Evolutionary conservation across 1,284 basidiomycete genomes (phyloP).

Genomic region (Naganishia sp.): DNA sequence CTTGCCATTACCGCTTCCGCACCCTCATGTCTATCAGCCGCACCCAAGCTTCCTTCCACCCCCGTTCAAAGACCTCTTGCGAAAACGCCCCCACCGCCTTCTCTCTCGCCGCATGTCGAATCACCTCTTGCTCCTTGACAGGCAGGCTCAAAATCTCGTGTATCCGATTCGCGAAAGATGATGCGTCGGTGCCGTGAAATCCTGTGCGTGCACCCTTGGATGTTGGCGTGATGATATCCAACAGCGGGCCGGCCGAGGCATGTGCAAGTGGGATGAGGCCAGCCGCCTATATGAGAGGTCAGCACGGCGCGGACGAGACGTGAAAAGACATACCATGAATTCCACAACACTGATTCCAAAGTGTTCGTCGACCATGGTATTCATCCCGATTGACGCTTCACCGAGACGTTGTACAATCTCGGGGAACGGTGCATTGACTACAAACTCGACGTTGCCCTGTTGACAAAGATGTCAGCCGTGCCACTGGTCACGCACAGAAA

Average conservation of each 20-base stretch:
- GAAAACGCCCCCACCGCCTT: conserved; percentile 74
- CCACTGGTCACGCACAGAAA: background rate
- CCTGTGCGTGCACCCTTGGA: conserved; percentile 69
- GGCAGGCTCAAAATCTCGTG: conserved; percentile 67
- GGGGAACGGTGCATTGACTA: conserved; percentile 79
- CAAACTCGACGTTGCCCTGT: conserved; percentile 71
- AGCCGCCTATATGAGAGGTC: conserved; percentile 66
- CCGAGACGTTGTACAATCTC: conserved; percentile 70
- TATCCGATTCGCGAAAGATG: conserved; percentile 71
- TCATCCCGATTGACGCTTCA: conserved; percentile 77
- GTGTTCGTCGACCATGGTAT: conserved; percentile 98
- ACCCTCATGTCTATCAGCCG: conserved; percentile 23
- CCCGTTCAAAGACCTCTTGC: conserved; percentile 71
- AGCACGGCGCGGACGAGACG: conserved; percentile 6
- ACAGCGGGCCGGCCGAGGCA: conserved; percentile 85
- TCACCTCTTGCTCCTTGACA: conserved; percentile 60
- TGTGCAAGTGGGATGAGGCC: conserved; percentile 91
- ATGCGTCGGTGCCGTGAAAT: conserved; percentile 73
- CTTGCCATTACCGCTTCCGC: background rate
- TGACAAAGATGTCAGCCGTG: no score
- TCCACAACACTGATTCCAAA: conserved; percentile 99
- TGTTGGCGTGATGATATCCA: conserved; percentile 84
- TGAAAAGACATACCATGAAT: conserved; percentile 72
- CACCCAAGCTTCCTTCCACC: conserved; percentile 60
- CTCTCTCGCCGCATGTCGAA: conserved; percentile 69